Conservation (phyloP, 495 filamentous ascomycete species). For the Aspergillus ellipticus region DNA sequence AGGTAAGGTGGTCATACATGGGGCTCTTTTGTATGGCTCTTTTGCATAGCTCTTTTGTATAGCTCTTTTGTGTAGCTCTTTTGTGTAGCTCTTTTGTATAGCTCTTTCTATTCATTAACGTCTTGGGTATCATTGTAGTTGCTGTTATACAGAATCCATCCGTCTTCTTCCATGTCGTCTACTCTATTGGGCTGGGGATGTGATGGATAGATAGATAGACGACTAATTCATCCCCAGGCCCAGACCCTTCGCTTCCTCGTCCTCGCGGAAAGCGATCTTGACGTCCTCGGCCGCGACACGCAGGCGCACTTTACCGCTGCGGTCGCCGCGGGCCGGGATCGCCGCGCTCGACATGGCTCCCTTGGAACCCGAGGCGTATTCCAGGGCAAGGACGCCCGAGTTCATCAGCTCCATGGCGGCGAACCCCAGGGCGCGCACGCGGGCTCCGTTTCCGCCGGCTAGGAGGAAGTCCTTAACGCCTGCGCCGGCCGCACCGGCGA, state of each 20-base stretch:
- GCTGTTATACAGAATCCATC: not conserved
- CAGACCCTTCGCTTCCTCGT: slow-evolving; percentile 77
- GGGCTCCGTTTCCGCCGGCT: slow-evolving; percentile 39
- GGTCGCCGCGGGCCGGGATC: slow-evolving; percentile 62
- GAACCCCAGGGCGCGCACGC: slow-evolving; percentile 63
- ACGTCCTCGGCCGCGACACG: slow-evolving; percentile 89
- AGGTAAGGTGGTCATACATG: too few species aligned
- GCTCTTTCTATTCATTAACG: not conserved
- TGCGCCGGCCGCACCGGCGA: slow-evolving; percentile 37
- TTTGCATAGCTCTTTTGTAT: not conserved
- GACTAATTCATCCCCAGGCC: slow-evolving; percentile 45
- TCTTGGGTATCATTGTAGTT: slow-evolving; percentile 32
- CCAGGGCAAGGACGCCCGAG: slow-evolving; percentile 80
- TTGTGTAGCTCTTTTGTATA: not conserved
- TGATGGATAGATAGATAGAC: not conserved
- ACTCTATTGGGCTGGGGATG: too few species aligned
- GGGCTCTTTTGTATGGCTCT: not conserved
- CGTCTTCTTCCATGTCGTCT: too few species aligned
- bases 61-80: not conserved
- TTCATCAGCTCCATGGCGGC: slow-evolving; percentile 81
- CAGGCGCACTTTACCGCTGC: slow-evolving; percentile 81
- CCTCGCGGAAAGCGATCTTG: slow-evolving; percentile 78
- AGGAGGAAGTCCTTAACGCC: slow-evolving; percentile 44
- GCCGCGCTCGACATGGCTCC: slow-evolving; percentile 31
- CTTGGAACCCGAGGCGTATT: slow-evolving; percentile 46